phyloP scores from a whole-genome alignment of 805 yeast genomes.

The Pichia paraexigua region DNA sequence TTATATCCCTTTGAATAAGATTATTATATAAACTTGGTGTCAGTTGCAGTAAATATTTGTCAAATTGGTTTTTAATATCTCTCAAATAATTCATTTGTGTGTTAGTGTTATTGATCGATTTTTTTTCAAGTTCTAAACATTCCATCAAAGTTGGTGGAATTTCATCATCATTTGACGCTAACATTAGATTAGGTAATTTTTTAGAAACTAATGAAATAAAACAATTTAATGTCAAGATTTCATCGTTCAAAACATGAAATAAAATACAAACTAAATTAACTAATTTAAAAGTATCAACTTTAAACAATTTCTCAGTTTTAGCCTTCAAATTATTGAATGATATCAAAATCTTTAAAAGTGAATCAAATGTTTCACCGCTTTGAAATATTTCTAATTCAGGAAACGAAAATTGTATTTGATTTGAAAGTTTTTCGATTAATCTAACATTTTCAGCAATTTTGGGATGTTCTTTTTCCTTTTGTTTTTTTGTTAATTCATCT shows the following conservation, averaged over 20 bases:
- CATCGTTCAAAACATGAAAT: constrained; percentile 19
- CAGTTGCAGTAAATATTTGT: constrained; percentile 36
- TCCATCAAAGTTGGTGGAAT: constrained; percentile 8
- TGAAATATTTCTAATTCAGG: constrained; percentile 25
- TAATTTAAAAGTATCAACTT: constrained; percentile 11
- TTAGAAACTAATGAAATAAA: constrained; percentile 21
- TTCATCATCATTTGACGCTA: constrained; percentile 1
- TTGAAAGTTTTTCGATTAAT: constrained; percentile 19
- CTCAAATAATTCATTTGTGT: constrained; percentile 22
- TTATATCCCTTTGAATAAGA: constrained; percentile 35
- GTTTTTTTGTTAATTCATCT: constrained; percentile 12
- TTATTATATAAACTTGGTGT: constrained; percentile 42
- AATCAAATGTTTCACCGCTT: constrained; percentile 24
- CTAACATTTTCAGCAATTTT: constrained; percentile 10
- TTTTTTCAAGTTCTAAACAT: constrained; percentile 10
- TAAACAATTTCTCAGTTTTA: constrained; percentile 7
- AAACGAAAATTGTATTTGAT: constrained; percentile 19
- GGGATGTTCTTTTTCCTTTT: constrained; percentile 12
- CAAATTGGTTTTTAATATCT: constrained; percentile 39
- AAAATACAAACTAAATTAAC: constrained; percentile 23
- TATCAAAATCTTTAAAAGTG: constrained; percentile 20
- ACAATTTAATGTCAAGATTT: constrained; percentile 18
- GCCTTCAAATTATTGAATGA: constrained; percentile 16
- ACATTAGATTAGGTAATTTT: constrained; percentile 20
- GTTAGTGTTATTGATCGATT: background rate